Percentiles rank a stretch among this genome's conserved stretches.
These are phyloP conservation scores for Kodamaea anthophila DNA, from an alignment of 1,139 yeast species.

Conservation along the genomic window DNA sequence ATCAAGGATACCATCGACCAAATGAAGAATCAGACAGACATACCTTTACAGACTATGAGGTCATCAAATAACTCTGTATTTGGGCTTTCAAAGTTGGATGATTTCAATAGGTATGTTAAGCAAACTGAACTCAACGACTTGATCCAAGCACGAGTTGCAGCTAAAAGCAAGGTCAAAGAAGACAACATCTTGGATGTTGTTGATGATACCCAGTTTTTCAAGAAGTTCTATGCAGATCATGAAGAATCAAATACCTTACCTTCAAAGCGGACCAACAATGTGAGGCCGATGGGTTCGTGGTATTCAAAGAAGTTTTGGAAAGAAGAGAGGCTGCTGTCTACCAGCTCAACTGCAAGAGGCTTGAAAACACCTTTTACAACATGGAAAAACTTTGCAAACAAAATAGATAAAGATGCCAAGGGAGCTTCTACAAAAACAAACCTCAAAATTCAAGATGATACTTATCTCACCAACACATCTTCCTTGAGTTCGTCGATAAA, in stretches of 20 bases:
- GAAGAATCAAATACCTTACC: constrained; percentile 5
- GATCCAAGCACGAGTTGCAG: constrained; percentile 19
- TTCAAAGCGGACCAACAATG: constrained; percentile 4
- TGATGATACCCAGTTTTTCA: constrained; percentile 23
- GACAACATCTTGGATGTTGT: constrained; percentile 26
- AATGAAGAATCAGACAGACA: constrained; percentile 16
- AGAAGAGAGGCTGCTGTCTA: constrained; percentile 5
- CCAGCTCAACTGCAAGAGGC: constrained; percentile 2
- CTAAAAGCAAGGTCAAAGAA: constrained; percentile 7
- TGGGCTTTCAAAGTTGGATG: constrained; percentile 31
- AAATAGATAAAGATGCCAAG: constrained; percentile 1
- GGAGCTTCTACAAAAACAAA: not conserved
- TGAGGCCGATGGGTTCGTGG: constrained; percentile 12
- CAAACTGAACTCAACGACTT: constrained; percentile 32
- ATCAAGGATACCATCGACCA: constrained; percentile 10
- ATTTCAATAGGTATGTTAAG: constrained; percentile 30
- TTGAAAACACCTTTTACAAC: constrained; percentile 1
- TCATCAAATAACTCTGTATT: constrained; percentile 24
- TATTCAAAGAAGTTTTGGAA: constrained; percentile 8
- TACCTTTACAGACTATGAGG: constrained; percentile 21
- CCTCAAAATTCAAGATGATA: constrained; percentile 3
- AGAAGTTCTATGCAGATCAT: constrained; percentile 23
- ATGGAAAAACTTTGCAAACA: constrained; percentile 2
- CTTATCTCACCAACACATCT: constrained; percentile 6
- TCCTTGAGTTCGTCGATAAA: constrained; percentile 6